Conservation (phyloP, 345 rosid species). For the Pelargonium nanum region DNA sequence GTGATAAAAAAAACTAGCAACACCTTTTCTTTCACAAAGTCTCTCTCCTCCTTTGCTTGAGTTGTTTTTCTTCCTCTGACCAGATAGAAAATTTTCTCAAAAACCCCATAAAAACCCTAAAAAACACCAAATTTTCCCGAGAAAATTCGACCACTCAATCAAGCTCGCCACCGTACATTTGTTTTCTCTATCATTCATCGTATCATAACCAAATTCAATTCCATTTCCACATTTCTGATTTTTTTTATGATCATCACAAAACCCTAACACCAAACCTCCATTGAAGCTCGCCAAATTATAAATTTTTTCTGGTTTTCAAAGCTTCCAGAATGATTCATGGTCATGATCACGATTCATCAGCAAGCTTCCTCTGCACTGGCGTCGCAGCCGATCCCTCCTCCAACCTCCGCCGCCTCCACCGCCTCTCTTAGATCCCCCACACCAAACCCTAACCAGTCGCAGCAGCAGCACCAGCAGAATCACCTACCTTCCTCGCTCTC, state of each 20-base stretch:
- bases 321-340: slow-evolving; percentile 38
- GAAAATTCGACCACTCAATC: too few species aligned
- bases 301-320: slow-evolving; percentile 9
- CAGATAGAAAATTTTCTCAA: too few species aligned
- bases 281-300: background rate
- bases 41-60: too few species aligned
- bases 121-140: too few species aligned
- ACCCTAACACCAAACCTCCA: background rate
- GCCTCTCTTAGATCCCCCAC: slow-evolving; percentile 15
- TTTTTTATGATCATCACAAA: background rate
- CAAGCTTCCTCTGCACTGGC: slow-evolving; percentile 27
- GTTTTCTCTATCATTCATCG: too few species aligned
- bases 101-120: too few species aligned
- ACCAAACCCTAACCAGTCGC: slow-evolving; percentile 12
- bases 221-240: background rate
- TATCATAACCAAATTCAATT: too few species aligned
- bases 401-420: slow-evolving; percentile 18
- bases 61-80: too few species aligned
- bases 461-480: slow-evolving; percentile 2
- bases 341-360: slow-evolving; percentile 34
- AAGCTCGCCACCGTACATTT: too few species aligned
- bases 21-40: too few species aligned
- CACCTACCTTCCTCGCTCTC: slow-evolving; percentile 18
- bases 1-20: too few species aligned
- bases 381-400: slow-evolving; percentile 16